Conservation (phyloP, 2,329 filamentous ascomycete species). For the Apiospora marii region DNA sequence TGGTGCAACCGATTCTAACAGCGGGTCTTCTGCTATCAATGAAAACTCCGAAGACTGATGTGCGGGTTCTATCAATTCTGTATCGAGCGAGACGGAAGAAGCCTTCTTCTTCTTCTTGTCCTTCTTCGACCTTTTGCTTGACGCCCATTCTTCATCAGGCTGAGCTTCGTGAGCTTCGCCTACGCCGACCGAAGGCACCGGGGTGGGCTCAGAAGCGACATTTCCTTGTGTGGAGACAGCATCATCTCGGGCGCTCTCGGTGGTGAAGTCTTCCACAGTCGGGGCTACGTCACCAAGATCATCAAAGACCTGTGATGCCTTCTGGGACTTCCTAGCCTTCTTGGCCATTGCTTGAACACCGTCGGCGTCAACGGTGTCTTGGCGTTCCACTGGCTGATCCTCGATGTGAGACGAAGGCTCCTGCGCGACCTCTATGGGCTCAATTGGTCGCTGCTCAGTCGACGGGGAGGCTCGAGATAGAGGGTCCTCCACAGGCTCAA, state of each 20-base stretch:
- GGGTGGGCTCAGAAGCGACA: neutral
- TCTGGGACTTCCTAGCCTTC: constrained; percentile 35
- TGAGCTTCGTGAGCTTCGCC: constrained; percentile 13
- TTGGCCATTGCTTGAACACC: constrained; percentile 28
- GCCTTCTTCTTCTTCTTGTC: constrained; percentile 10
- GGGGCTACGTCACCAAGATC: constrained; percentile 5
- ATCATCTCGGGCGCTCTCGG: neutral
- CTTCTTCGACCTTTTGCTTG: neutral
- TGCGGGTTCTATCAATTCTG: neutral
- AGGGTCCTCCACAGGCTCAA: constrained; percentile 28
- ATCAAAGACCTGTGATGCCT: constrained; percentile 23
- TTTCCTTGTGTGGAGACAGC: neutral
- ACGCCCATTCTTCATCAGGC: neutral
- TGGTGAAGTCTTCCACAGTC: neutral
- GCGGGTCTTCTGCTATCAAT: neutral
- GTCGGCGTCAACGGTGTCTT: neutral
- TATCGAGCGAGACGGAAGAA: neutral
- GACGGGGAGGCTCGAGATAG: constrained; percentile 16
- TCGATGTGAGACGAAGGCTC: neutral
- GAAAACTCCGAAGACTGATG: neutral
- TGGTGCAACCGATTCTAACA: neutral
- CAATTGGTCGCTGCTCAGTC: neutral
- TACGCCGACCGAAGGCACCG: neutral
- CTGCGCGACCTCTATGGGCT: neutral
- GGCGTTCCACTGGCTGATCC: neutral